Conservation (phyloP, 2,329 filamentous ascomycete species). For the Helotiales sp. region DNA sequence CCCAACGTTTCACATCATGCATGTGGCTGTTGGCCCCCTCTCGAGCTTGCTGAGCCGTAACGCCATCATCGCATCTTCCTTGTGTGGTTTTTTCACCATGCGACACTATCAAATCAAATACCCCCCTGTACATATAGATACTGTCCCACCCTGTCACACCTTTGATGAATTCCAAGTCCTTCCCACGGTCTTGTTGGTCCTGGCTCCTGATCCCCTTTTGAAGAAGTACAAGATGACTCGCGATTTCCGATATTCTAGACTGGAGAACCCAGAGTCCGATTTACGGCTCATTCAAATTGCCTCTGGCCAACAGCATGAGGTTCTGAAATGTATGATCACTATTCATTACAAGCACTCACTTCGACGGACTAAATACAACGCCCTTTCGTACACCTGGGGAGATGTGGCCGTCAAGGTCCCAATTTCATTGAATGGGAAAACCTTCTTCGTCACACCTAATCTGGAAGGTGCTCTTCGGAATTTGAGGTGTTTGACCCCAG, state of each 20-base stretch:
- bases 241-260: neutral
- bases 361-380: neutral
- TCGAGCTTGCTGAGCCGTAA: too few relatives aligned
- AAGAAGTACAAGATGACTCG: neutral
- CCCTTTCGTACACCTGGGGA: neutral
- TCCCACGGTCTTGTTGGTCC: neutral
- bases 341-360: neutral
- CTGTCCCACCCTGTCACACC: too few relatives aligned
- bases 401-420: neutral
- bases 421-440: neutral
- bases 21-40: too few relatives aligned
- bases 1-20: too few relatives aligned
- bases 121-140: too few relatives aligned
- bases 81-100: too few relatives aligned
- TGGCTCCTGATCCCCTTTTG: neutral
- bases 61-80: too few relatives aligned
- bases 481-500: neutral
- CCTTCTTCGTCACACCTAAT: neutral
- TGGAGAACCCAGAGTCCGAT: neutral
- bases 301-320: neutral
- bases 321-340: neutral
- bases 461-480: neutral
- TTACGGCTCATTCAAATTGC: neutral
- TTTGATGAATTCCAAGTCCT: too few relatives aligned
- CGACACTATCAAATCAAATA: too few relatives aligned